Evolutionary conservation across 2,329 filamentous ascomycete genomes (phyloP), one percentile per base, ranked within the genome.

Genomic region (Gnomoniopsis smithogilvyi): DNA sequence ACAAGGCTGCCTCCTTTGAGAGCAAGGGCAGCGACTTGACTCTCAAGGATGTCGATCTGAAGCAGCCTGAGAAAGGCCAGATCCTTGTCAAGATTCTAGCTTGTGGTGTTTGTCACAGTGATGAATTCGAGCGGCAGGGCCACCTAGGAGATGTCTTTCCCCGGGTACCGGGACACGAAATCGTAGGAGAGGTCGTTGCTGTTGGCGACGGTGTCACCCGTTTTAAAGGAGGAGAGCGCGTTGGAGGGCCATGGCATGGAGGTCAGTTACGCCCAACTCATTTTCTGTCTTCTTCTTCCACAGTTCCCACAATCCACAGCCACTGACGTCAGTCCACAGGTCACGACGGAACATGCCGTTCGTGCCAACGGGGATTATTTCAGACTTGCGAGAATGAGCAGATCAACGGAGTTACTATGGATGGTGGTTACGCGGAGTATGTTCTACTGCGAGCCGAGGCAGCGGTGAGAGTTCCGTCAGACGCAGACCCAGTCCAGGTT

Each of bases 351-450:
- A 75, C 74, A 1, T 93, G 90, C 74, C 79, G 78, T 33, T 68
- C 80, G 14, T 93, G 90, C 73, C 80, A 81, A 57, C 78, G 83
- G 17, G 85, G 84, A 1, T 70, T 82, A 24, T 90, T 83, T 74
- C 87, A 92, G 70, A 86, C 87, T 73, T 93, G 90, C 72, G 77
- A 84, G 22, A 83, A 87, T 64, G 74, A 69, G 51, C 69, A 72
- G 0, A 69, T 91, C 67, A 92, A 91, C 69, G 90, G 90, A 14
- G 79, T 89, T 6, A 83, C 75, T 3, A 76, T 74, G 43, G 79
- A 89, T 63, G 90, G 90, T 53, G 90, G 90, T 38, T 92, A 80
- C 64, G 84, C 83, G 7, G 81, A 90, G 71, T 90, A 88, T 70
- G 80, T 79, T 6, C 73, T 81, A 0, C 76, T 90, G 24, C 79